Evolutionary conservation across 2,329 filamentous ascomycete genomes (phyloP).

Genomic region (Nemania bipapillata): DNA sequence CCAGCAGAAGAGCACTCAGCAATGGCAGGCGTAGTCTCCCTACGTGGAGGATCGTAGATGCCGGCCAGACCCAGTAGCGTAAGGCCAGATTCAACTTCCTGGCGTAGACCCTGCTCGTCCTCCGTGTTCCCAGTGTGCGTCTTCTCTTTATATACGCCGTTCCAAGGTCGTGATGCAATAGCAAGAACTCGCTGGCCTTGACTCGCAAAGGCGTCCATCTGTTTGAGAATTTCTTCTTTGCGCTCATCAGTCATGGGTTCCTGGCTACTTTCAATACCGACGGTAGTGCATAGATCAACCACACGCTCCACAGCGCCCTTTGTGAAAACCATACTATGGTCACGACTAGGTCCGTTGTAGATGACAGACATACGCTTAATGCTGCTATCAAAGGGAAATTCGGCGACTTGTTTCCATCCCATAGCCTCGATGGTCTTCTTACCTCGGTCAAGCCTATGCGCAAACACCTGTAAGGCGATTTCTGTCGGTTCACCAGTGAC

Average conservation of each 20-base stretch:
- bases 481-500: conserved; percentile 78
- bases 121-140: conserved; percentile 44
- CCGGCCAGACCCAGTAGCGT: conserved; percentile 83
- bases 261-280: conserved; percentile 57
- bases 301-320: conserved; percentile 72
- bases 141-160: conserved; percentile 59
- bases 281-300: conserved; percentile 65
- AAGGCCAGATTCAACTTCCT: conserved; percentile 73
- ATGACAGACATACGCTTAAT: conserved; percentile 85
- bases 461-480: conserved; percentile 79
- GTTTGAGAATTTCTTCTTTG: conserved; percentile 62
- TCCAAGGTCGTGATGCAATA: conserved; percentile 71
- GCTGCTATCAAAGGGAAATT: conserved; percentile 81
- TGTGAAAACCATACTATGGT: conserved; percentile 66
- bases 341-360: conserved; percentile 64
- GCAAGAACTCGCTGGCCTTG: conserved; percentile 79
- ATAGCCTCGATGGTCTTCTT: conserved; percentile 63
- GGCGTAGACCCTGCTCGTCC: conserved; percentile 62
- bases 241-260: conserved; percentile 62
- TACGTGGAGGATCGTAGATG: conserved; percentile 86
- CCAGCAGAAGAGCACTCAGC: conserved; percentile 76
- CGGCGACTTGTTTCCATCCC: conserved; percentile 72
- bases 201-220: conserved; percentile 70
- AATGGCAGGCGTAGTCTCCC: conserved; percentile 79
- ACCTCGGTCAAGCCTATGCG: conserved; percentile 72